phyloP scores from a whole-genome alignment of 805 yeast species.

The Starmerella gropengiesseri region DNA sequence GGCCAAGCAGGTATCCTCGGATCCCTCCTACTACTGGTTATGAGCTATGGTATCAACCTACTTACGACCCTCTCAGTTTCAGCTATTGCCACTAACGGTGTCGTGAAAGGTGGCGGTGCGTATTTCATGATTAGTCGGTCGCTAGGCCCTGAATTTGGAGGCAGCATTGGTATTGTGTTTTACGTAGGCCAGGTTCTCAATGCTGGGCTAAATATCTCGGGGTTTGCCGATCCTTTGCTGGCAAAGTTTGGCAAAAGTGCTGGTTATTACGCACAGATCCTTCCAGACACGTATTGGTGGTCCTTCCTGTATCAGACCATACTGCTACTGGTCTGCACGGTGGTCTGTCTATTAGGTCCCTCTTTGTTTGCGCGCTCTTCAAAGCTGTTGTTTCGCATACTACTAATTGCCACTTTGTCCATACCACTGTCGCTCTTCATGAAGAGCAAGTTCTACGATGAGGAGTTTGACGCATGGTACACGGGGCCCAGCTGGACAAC shows the following conservation, averaged over 20 bases:
- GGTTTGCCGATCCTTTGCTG: slow-evolving; percentile 82
- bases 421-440: slow-evolving; percentile 69
- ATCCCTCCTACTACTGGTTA: slow-evolving; percentile 48
- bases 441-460: slow-evolving; percentile 44
- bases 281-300: slow-evolving; percentile 65
- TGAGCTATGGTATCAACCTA: slow-evolving; percentile 71
- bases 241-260: slow-evolving; percentile 56
- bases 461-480: slow-evolving; percentile 34
- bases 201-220: slow-evolving; percentile 82
- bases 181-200: slow-evolving; percentile 90
- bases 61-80: slow-evolving; percentile 82
- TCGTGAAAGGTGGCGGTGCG: slow-evolving; percentile 97
- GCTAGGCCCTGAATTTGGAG: slow-evolving; percentile 96
- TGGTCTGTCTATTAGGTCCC: slow-evolving; percentile 71
- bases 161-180: slow-evolving; percentile 89
- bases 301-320: slow-evolving; percentile 61
- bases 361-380: slow-evolving; percentile 75
- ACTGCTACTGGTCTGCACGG: slow-evolving; percentile 58
- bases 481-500: slow-evolving; percentile 69
- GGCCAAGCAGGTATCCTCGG: slow-evolving; percentile 92
- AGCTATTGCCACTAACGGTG: slow-evolving; percentile 95
- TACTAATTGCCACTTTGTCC: slow-evolving; percentile 62
- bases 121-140: slow-evolving; percentile 94
- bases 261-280: slow-evolving; percentile 45
- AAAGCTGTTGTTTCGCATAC: slow-evolving; percentile 52